Conservation (phyloP, 1,284 basidiomycete genomes). For the Ceratobasidium sp. region DNA sequence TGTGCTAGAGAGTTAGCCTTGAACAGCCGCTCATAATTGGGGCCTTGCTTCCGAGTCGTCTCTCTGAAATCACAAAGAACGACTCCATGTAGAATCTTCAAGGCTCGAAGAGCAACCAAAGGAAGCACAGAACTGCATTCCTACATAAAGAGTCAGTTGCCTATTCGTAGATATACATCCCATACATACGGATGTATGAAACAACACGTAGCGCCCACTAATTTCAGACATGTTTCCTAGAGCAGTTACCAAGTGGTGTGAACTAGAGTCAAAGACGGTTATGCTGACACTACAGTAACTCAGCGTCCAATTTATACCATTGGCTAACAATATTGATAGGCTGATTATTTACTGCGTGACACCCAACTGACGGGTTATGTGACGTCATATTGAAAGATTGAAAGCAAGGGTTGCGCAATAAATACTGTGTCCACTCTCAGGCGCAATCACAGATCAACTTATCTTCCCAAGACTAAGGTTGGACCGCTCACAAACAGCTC, state of each 20-base stretch:
- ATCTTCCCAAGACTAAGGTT: not conserved
- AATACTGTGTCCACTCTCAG: not conserved
- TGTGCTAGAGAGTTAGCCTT: conserved; percentile 46
- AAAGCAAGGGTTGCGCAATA: not conserved
- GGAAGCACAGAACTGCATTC: conserved; percentile 23
- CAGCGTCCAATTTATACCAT: not conserved
- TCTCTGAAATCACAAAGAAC: conserved; percentile 41
- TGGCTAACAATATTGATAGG: not conserved
- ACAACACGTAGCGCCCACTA: conserved; percentile 12
- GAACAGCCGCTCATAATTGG: conserved; percentile 41
- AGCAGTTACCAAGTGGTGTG: not conserved
- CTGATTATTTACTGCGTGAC: not conserved
- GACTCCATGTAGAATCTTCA: conserved; percentile 45
- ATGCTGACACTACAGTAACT: not conserved
- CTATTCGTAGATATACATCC: not conserved
- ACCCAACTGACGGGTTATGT: not conserved
- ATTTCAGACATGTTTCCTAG: not conserved
- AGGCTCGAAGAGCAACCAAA: conserved; percentile 28
- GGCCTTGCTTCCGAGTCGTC: conserved; percentile 38
- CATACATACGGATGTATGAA: conserved; percentile 16
- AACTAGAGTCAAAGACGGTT: not conserved
- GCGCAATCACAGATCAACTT: too few relatives aligned
- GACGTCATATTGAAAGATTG: conserved; percentile 3
- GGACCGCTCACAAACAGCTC: not conserved
- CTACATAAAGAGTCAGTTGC: not conserved